Evolutionary conservation across 768 basidiomycete genomes (phyloP).

Genomic region (Exidia glandulosa): DNA sequence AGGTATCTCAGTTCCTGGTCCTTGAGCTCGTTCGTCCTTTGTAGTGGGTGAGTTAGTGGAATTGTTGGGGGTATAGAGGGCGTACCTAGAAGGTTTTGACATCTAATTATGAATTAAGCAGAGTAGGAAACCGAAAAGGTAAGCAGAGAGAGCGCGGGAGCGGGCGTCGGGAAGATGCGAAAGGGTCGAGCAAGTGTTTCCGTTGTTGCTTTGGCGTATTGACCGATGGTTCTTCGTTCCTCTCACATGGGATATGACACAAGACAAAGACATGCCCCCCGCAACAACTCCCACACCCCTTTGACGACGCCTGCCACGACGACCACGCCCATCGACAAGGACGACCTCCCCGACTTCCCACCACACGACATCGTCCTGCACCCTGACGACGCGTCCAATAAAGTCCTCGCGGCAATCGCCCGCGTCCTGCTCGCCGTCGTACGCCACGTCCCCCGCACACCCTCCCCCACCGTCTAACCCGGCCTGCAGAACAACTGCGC

Average conservation of each 20-base stretch:
- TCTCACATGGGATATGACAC: background rate
- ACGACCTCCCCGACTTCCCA: slow-evolving; percentile 32
- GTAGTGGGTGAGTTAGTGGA: background rate
- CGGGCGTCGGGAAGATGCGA: background rate
- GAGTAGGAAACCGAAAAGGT: background rate
- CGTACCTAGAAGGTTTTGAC: background rate
- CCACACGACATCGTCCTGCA: slow-evolving; percentile 57
- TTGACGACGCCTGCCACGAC: background rate
- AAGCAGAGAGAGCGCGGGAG: background rate
- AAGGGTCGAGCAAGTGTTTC: background rate
- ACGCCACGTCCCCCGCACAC: slow-evolving; percentile 20
- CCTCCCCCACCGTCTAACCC: background rate
- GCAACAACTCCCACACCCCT: background rate
- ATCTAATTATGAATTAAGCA: background rate
- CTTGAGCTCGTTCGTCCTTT: background rate
- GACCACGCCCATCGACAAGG: background rate
- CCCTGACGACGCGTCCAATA: slow-evolving; percentile 59
- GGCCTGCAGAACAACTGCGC: slow-evolving; percentile 57
- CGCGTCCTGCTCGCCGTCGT: slow-evolving; percentile 67
- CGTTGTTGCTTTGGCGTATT: background rate
- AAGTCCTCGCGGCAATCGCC: slow-evolving; percentile 63
- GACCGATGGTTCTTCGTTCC: background rate
- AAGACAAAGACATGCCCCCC: background rate
- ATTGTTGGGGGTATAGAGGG: background rate
- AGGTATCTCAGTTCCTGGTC: background rate